These are phyloP conservation scores for Bipolaris bicolor DNA, from an alignment of 2,329 filamentous ascomycete genomes.

Conservation along the genomic window DNA sequence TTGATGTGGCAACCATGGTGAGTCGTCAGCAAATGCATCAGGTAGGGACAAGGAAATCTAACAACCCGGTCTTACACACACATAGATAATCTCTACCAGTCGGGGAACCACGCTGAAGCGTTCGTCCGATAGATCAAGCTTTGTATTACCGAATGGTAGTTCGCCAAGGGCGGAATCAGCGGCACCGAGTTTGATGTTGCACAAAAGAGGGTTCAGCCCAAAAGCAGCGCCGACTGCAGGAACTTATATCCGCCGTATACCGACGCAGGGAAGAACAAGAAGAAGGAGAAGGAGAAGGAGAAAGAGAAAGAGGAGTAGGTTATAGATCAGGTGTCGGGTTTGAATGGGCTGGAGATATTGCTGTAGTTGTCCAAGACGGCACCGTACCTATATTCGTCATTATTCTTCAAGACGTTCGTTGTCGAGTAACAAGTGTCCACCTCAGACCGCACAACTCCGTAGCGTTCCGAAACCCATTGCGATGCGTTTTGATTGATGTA, in stretches of 20 bases:
- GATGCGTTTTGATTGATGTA: too few relatives aligned
- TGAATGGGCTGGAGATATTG: constrained; percentile 41
- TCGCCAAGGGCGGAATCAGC: constrained; percentile 65
- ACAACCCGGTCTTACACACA: constrained; percentile 50
- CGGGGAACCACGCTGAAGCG: constrained; percentile 58
- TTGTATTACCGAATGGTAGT: constrained; percentile 61
- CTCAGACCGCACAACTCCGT: too few relatives aligned
- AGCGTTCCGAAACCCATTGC: too few relatives aligned
- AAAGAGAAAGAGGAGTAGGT: constrained; percentile 55
- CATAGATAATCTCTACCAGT: constrained; percentile 56
- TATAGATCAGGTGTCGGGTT: constrained; percentile 40
- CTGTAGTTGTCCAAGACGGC: constrained; percentile 14
- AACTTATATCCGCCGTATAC: constrained; percentile 60
- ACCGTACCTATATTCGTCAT: background rate
- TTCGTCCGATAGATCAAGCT: constrained; percentile 59
- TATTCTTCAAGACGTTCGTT: background rate
- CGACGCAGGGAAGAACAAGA: constrained; percentile 53
- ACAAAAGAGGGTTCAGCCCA: constrained; percentile 60
- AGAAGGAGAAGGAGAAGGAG: too few relatives aligned
- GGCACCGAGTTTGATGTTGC: constrained; percentile 67
- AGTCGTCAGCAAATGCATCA: background rate
- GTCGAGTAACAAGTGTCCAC: too few relatives aligned
- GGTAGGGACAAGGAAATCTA: constrained; percentile 6
- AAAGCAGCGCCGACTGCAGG: constrained; percentile 59
- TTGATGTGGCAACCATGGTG: constrained; percentile 65